These are phyloP conservation scores for Diutina ranongensis DNA, from an alignment of 1,139 yeast species.

Conservation along the genomic window DNA sequence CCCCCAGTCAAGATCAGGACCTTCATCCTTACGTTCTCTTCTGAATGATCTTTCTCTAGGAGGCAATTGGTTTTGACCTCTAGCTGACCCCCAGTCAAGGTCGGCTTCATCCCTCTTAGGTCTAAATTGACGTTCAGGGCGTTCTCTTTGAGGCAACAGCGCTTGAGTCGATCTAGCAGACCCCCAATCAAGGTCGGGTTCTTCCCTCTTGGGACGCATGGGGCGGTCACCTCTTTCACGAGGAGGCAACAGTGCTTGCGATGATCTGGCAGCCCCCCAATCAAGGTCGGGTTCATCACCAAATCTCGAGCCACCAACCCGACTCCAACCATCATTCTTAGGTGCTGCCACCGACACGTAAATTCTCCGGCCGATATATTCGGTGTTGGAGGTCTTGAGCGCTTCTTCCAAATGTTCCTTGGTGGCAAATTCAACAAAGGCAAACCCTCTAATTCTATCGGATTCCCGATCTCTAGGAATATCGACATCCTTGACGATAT, in stretches of 20 bases:
- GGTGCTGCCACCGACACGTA: slow-evolving; percentile 90
- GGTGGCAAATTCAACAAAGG: slow-evolving; percentile 68
- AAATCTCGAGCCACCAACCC: slow-evolving; percentile 21
- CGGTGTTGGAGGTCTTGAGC: slow-evolving; percentile 49
- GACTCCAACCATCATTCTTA: slow-evolving; percentile 42
- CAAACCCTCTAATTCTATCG: slow-evolving; percentile 71
- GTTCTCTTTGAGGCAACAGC: slow-evolving; percentile 14
- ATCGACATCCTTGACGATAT: slow-evolving; percentile 45
- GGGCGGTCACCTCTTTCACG: slow-evolving; percentile 22
- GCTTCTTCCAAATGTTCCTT: slow-evolving; percentile 62
- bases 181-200: slow-evolving; percentile 12
- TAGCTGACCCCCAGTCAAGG: slow-evolving; percentile 11
- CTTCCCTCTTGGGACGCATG: slow-evolving; percentile 10
- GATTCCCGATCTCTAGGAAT: slow-evolving; percentile 59
- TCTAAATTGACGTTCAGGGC: slow-evolving; percentile 14
- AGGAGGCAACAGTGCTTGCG: slow-evolving; percentile 23
- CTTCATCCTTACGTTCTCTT: not conserved
- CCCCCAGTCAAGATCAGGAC: slow-evolving; percentile 13
- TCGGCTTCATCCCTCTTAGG: slow-evolving; percentile 8
- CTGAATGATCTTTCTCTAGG: slow-evolving; percentile 14
- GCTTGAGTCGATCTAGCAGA: slow-evolving; percentile 15
- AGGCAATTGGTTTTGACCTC: slow-evolving; percentile 7
- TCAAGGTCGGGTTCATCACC: slow-evolving; percentile 36
- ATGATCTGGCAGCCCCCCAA: slow-evolving; percentile 47
- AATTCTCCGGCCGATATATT: slow-evolving; percentile 64